phyloP scores from a whole-genome alignment of 331 rosid genomes.

The Pyracantha coccinea region DNA sequence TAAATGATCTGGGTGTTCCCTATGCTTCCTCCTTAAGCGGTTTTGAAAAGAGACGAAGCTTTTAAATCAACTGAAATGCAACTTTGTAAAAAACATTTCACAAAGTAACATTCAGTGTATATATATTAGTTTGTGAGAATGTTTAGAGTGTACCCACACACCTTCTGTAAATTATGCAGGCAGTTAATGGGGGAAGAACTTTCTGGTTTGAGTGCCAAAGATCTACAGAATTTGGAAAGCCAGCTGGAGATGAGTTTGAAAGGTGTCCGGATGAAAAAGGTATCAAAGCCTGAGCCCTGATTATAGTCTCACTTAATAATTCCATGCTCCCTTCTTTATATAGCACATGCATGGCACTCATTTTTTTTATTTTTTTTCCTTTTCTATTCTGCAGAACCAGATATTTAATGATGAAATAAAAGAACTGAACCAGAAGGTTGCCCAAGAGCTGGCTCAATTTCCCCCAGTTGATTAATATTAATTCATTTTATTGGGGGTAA shows the following conservation, averaged over 20 bases:
- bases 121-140: background rate
- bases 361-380: background rate
- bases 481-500: background rate
- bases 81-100: background rate
- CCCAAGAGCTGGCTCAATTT: constrained; percentile 2
- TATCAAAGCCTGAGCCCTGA: constrained; percentile 8
- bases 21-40: background rate
- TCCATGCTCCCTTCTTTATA: background rate
- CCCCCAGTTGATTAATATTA: constrained; percentile 1
- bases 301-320: background rate
- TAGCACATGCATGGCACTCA: background rate
- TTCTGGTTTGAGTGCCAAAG: constrained; percentile 55
- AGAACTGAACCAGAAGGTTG: constrained; percentile 67
- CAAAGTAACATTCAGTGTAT: background rate
- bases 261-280: constrained; percentile 71
- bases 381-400: constrained; percentile 49
- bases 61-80: background rate
- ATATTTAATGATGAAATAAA: constrained; percentile 60
- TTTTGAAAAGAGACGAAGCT: background rate
- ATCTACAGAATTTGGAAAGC: constrained; percentile 71
- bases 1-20: background rate
- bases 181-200: constrained; percentile 80
- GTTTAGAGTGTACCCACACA: background rate
- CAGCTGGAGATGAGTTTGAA: constrained; percentile 74
- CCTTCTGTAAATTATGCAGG: constrained; percentile 30